A percentile compares a stretch with the other conserved stretches of the same genome.
phyloP scores from a whole-genome alignment of 257 asterid species.

The Solanum phureja region DNA sequence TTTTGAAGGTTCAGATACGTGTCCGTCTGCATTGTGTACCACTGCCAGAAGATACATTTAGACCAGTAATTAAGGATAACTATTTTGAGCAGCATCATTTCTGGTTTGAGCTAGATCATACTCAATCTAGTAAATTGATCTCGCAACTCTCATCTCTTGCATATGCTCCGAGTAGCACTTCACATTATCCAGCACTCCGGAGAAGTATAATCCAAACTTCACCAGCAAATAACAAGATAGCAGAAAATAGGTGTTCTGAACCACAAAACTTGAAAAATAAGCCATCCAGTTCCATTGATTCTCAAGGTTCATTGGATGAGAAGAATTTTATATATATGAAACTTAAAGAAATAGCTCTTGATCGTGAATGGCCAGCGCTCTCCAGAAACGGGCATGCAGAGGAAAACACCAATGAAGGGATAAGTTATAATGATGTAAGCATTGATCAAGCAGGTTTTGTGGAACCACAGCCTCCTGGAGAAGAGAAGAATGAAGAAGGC shows the following conservation, averaged over 20 bases:
- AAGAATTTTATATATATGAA: conserved; percentile 36
- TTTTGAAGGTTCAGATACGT: conserved; percentile 62
- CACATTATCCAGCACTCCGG: conserved; percentile 10
- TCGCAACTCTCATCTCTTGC: conserved; percentile 42
- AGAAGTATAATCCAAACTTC: neutral
- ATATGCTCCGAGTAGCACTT: conserved; percentile 27
- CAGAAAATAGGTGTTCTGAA: conserved; percentile 19
- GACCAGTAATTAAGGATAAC: conserved; percentile 59
- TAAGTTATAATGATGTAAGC: conserved; percentile 15
- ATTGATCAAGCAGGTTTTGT: conserved; percentile 15
- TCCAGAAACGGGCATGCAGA: conserved; percentile 3
- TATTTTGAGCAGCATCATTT: conserved; percentile 42
- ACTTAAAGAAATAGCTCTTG: conserved; percentile 40
- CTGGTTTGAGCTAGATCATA: conserved; percentile 81
- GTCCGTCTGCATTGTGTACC: conserved; percentile 48
- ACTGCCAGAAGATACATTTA: conserved; percentile 46
- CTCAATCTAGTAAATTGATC: conserved; percentile 56
- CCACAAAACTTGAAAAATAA: conserved; percentile 14
- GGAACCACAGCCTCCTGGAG: conserved; percentile 18
- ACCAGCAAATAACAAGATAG: conserved; percentile 16
- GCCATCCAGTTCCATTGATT: conserved; percentile 14
- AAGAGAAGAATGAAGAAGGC: conserved; percentile 9
- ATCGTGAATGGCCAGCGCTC: conserved; percentile 5
- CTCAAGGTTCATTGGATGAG: conserved; percentile 21
- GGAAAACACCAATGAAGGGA: conserved; percentile 18